phyloP scores from a whole-genome alignment of 2,329 filamentous ascomycete genomes.

The Aspergillus costaricaensis region DNA sequence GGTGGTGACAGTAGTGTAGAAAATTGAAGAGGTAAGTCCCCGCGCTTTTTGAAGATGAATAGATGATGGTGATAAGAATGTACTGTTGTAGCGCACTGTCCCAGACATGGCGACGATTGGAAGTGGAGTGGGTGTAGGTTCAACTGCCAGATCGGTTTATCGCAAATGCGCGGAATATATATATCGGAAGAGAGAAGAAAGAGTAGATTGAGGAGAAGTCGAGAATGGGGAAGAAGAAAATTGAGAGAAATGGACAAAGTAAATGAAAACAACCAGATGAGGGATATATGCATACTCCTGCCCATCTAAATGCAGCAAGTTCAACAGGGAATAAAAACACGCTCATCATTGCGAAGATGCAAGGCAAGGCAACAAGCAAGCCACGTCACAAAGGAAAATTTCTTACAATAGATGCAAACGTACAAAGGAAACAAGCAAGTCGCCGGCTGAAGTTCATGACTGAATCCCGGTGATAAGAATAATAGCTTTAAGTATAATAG shows the following conservation, averaged over 20 bases:
- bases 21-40: background rate
- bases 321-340: constrained; percentile 20
- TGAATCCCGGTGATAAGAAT: constrained; percentile 31
- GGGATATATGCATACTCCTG: constrained; percentile 31
- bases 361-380: constrained; percentile 26
- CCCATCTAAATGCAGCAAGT: constrained; percentile 34
- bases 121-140: background rate
- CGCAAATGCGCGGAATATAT: constrained; percentile 9
- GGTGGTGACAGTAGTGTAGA: background rate
- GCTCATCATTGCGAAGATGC: constrained; percentile 30
- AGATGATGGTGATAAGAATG: background rate
- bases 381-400: constrained; percentile 22
- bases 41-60: background rate
- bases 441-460: constrained; percentile 25
- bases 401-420: constrained; percentile 23
- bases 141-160: background rate
- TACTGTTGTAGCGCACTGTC: constrained; percentile 2
- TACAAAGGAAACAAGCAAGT: constrained; percentile 22
- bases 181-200: constrained; percentile 13
- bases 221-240: background rate
- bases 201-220: constrained; percentile 7
- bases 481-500: constrained; percentile 23
- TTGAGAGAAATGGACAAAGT: constrained; percentile 15
- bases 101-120: background rate
- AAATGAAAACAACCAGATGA: constrained; percentile 23